Conservation (phyloP, 1,284 basidiomycete species). For the Bondarzewia mesenterica region DNA sequence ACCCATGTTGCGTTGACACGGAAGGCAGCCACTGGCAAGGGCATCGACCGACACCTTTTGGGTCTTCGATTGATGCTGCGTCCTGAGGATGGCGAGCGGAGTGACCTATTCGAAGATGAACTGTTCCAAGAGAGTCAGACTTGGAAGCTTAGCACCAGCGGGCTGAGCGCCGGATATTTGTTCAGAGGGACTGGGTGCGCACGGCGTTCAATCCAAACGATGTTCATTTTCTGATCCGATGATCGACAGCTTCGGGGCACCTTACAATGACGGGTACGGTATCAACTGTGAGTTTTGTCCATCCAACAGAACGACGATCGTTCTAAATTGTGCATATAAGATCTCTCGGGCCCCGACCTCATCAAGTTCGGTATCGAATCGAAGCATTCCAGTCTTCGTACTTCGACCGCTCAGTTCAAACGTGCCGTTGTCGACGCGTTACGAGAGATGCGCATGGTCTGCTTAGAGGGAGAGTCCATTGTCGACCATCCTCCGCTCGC, state of each 20-base stretch:
- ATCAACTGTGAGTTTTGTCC: constrained; percentile 68
- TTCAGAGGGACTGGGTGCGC: constrained; percentile 87
- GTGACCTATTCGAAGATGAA: constrained; percentile 68
- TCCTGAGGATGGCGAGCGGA: constrained; percentile 29
- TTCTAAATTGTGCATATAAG: constrained; percentile 30
- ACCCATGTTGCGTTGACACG: constrained; percentile 74
- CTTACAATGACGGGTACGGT: constrained; percentile 82
- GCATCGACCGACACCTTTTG: constrained; percentile 89
- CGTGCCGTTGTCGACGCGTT: constrained; percentile 54
- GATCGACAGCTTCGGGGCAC: constrained; percentile 58
- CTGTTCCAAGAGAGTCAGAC: constrained; percentile 72
- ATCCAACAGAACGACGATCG: background rate
- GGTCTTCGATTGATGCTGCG: constrained; percentile 70
- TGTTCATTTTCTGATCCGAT: background rate
- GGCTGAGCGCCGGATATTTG: constrained; percentile 77
- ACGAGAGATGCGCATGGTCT: background rate
- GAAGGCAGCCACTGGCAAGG: constrained; percentile 76
- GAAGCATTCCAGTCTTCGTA: constrained; percentile 65
- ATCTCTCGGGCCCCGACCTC: constrained; percentile 73
- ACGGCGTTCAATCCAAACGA: constrained; percentile 6
- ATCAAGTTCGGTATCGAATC: constrained; percentile 96
- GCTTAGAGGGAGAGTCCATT: background rate
- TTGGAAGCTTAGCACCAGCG: constrained; percentile 93
- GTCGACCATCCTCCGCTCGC: background rate
- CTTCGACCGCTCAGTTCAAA: constrained; percentile 72